Conservation (phyloP, 202 grass and related monocot genomes). For the Panicum hallii region DNA sequence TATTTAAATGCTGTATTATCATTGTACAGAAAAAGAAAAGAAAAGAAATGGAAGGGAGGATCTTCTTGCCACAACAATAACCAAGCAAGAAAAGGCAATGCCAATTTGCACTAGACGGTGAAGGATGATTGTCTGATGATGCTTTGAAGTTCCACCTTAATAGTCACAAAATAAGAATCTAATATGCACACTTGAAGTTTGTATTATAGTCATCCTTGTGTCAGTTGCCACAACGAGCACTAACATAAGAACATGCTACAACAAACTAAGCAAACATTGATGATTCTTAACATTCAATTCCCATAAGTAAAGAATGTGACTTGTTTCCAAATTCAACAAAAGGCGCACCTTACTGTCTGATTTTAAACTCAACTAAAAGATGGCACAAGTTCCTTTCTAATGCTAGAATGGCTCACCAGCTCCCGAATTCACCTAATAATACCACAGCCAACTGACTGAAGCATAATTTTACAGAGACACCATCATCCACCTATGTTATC, state of each 20-base stretch:
- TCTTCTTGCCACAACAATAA: not conserved
- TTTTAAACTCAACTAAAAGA: constrained; percentile 15
- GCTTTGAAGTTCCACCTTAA: not conserved
- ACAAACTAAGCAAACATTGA: not conserved
- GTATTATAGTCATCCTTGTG: not conserved
- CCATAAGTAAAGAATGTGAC: not conserved
- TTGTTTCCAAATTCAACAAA: constrained; percentile 26
- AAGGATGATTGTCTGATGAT: not conserved
- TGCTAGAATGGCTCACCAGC: constrained; percentile 8
- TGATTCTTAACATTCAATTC: not conserved
- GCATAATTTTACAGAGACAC: constrained; percentile 5
- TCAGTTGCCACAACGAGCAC: not conserved
- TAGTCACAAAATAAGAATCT: not conserved
- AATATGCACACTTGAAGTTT: not conserved
- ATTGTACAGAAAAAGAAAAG: not conserved
- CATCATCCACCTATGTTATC: not conserved
- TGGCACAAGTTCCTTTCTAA: constrained; percentile 17
- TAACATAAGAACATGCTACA: constrained; percentile 4
- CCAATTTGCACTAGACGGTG: constrained; percentile 3
- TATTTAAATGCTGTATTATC: not conserved
- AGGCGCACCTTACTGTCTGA: not conserved
- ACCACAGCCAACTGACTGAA: not conserved
- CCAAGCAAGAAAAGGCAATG: not conserved
- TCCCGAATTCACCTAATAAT: constrained; percentile 19
- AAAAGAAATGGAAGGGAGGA: not conserved